A percentile compares a stretch with the other conserved stretches of the same genome.
Evolutionary conservation across 805 yeast genomes (phyloP).

Genomic region (Hanseniaspora nectarophila): DNA sequence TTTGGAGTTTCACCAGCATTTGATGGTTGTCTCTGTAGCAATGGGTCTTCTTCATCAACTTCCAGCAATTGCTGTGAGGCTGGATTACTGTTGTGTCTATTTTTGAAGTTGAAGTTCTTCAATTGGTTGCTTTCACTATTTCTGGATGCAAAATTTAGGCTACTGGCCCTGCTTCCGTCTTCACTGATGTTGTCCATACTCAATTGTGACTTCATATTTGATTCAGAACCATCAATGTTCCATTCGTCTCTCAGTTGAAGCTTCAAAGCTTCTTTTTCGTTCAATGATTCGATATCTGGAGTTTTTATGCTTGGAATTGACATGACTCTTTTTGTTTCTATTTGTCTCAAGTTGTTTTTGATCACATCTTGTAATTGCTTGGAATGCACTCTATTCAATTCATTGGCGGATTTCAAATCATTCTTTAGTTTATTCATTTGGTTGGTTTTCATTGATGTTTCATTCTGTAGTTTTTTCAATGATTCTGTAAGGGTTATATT

Average conservation of each 20-base stretch:
- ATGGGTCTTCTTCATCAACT: slow-evolving; percentile 11
- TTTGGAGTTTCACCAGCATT: neutral
- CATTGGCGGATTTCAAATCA: slow-evolving; percentile 6
- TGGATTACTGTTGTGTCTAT: slow-evolving; percentile 8
- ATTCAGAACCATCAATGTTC: neutral
- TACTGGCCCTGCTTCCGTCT: neutral
- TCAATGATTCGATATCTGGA: slow-evolving; percentile 22
- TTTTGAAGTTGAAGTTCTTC: neutral
- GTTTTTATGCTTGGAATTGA: slow-evolving; percentile 20
- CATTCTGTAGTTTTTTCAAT: neutral
- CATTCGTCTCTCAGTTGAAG: slow-evolving; percentile 23
- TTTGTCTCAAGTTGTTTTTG: neutral
- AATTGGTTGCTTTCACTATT: neutral
- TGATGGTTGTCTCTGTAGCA: slow-evolving; percentile 4
- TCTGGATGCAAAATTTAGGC: neutral
- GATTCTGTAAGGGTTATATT: neutral
- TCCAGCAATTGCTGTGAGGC: slow-evolving; percentile 4
- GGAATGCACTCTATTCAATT: slow-evolving; percentile 11
- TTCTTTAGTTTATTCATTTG: neutral
- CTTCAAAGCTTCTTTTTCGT: slow-evolving; percentile 23
- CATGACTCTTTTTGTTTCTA: slow-evolving; percentile 16
- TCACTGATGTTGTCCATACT: slow-evolving; percentile 2
- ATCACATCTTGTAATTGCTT: slow-evolving; percentile 18
- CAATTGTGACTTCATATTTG: too few species aligned
- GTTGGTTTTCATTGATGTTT: neutral